A percentile compares a stretch with the other conserved stretches of the same genome.
Conservation (phyloP, 805 yeast genomes). For the Candida sakaeoensis region DNA sequence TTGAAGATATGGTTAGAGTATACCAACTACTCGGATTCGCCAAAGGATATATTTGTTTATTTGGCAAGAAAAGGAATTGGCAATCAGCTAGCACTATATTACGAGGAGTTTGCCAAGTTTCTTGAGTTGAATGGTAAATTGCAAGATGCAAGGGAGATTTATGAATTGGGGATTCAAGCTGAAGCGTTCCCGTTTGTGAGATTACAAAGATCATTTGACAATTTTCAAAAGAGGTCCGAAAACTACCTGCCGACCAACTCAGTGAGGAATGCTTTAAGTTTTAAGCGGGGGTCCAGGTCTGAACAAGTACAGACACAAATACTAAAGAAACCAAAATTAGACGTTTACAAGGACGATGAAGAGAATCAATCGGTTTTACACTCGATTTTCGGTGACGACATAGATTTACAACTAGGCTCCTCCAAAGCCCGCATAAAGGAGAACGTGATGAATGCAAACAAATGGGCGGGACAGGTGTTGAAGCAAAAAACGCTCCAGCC, state of each 20-base stretch:
- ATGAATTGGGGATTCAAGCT: conserved; percentile 51
- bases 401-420: conserved; percentile 40
- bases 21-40: conserved; percentile 62
- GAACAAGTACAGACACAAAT: conserved; percentile 7
- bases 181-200: conserved; percentile 62
- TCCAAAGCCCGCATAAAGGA: conserved; percentile 57
- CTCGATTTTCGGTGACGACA: conserved; percentile 35
- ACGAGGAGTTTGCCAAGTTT: conserved; percentile 72
- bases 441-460: conserved; percentile 49
- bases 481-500: conserved; percentile 29
- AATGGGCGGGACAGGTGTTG: conserved; percentile 65
- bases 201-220: conserved; percentile 32
- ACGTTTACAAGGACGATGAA: conserved; percentile 36
- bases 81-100: conserved; percentile 57
- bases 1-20: conserved; percentile 79
- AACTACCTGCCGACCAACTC: neutral
- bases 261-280: conserved; percentile 21
- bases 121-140: conserved; percentile 49
- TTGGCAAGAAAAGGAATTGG: conserved; percentile 75
- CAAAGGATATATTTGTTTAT: conserved; percentile 66
- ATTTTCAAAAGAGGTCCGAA: conserved; percentile 40
- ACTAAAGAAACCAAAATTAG: conserved; percentile 28
- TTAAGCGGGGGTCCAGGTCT: conserved; percentile 23
- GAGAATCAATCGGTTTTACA: conserved; percentile 16
- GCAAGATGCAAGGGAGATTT: conserved; percentile 58